Evolutionary conservation across 495 filamentous ascomycete species (phyloP), one percentile per base, ranked within the genome.

Genomic region (Umbilicaria muhlenbergii): DNA sequence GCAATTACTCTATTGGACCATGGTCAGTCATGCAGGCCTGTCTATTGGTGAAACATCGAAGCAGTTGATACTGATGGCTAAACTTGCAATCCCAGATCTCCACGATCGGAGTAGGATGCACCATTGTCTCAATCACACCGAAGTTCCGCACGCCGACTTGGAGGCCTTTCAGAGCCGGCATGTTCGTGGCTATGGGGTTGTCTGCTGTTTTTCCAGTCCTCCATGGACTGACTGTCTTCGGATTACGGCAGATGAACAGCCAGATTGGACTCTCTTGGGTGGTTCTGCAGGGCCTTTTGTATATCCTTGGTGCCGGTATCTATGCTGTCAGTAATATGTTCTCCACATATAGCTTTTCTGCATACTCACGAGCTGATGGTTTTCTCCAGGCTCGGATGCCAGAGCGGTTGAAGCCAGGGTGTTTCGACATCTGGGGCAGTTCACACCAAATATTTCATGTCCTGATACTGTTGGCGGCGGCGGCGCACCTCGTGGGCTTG

Each of bases 151-250:
- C 84, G 0, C 81, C 91, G 5, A 65, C 63, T 16, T 91, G 79
- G 75, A 70, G 89, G 12, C 84, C 85, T 12, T 86, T 92, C 58
- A 77, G 91, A 34, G 86, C 92, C 10, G 65, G 70, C 43, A 93
- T 96, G 86, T 98, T 95, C 58, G 79, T 94, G 34, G 74, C 72
- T 19, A 81, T 96, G 64, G 91, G 91, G 10, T 63, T 86, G 36
- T 94, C 84, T 11, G 86, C 83, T 6, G 64, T 88, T 15, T 67
- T 94, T 41, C 91, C 91, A 0, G 74, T 85, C 15, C 36, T 85
- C 38, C 86, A 94, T 55, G 86, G 81, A 12, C 38, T 91, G 32
- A 43, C 49, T 15, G 53, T 81, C 11, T 83, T 81, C 53, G 80
- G 80, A 10, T 39, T 65, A 12, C 54, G 56, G 13, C 63, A 66